phyloP scores from a whole-genome alignment of 2,329 filamentous ascomycete genomes.

The Ceratocystis papillata region DNA sequence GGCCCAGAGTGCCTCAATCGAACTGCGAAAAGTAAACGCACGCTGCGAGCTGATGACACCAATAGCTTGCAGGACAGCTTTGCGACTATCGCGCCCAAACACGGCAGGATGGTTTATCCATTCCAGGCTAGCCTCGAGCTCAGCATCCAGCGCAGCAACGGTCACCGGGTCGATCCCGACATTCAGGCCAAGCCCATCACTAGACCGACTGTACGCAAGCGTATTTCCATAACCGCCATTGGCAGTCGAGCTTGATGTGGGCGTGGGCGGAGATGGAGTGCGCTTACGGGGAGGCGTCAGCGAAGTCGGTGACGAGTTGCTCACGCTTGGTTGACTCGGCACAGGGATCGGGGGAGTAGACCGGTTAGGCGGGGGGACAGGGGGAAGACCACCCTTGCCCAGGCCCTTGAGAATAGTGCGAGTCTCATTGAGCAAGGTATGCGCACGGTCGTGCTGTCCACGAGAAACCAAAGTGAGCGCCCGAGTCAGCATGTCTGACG shows the following conservation, averaged over 20 bases:
- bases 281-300: constrained; percentile 45
- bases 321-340: constrained; percentile 7
- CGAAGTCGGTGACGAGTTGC: constrained; percentile 33
- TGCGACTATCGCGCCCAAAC: constrained; percentile 85
- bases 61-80: constrained; percentile 91
- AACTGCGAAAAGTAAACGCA: constrained; percentile 83
- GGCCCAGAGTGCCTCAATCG: constrained; percentile 83
- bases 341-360: constrained; percentile 31
- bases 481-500: constrained; percentile 92
- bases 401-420: constrained; percentile 90
- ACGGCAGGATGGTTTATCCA: constrained; percentile 97
- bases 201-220: constrained; percentile 44
- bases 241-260: constrained; percentile 36
- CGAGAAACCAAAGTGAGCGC: constrained; percentile 82
- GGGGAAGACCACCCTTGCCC: constrained; percentile 86
- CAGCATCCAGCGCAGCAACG: constrained; percentile 77
- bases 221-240: constrained; percentile 34
- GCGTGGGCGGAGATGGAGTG: constrained; percentile 45
- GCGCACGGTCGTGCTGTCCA: constrained; percentile 84
- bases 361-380: constrained; percentile 55
- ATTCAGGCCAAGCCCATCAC: constrained; percentile 48
- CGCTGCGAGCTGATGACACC: constrained; percentile 92
- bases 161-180: constrained; percentile 74
- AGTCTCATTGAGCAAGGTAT: constrained; percentile 86
- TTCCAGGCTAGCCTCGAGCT: constrained; percentile 80